Conservation (phyloP, 2,329 filamentous ascomycete species). For the Colletotrichum trifolii region DNA sequence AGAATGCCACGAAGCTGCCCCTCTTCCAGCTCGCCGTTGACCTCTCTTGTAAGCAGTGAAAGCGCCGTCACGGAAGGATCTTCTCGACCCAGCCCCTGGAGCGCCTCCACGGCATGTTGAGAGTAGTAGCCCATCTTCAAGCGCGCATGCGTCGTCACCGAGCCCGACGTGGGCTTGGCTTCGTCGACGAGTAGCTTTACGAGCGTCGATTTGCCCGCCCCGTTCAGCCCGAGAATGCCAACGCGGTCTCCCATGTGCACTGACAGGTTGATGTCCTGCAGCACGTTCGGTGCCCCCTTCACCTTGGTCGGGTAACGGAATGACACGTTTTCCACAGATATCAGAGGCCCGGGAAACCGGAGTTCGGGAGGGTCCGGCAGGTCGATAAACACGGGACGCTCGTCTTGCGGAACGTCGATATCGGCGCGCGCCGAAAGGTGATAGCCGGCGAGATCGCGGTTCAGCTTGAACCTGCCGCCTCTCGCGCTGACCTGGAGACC, state of each 20-base stretch:
- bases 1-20: slow-evolving; percentile 75
- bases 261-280: slow-evolving; percentile 74
- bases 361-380: slow-evolving; percentile 75
- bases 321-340: slow-evolving; percentile 76
- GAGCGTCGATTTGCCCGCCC: slow-evolving; percentile 83
- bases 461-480: slow-evolving; percentile 84
- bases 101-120: slow-evolving; percentile 79
- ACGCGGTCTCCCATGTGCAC: slow-evolving; percentile 80
- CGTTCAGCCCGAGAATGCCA: slow-evolving; percentile 83
- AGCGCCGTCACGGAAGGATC: slow-evolving; percentile 72
- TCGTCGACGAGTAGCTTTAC: slow-evolving; percentile 76
- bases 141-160: slow-evolving; percentile 73
- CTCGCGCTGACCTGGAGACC: slow-evolving; percentile 78
- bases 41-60: slow-evolving; percentile 67
- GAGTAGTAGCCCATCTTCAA: slow-evolving; percentile 81
- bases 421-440: slow-evolving; percentile 69
- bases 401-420: slow-evolving; percentile 76
- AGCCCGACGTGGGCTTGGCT: slow-evolving; percentile 68
- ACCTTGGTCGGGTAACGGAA: slow-evolving; percentile 67
- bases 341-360: slow-evolving; percentile 78
- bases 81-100: slow-evolving; percentile 62
- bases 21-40: slow-evolving; percentile 66
- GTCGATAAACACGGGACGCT: slow-evolving; percentile 65
- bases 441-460: slow-evolving; percentile 75
- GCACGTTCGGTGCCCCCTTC: slow-evolving; percentile 52